Conservation (phyloP, 495 filamentous ascomycete genomes). For the Penicillium desertorum region DNA sequence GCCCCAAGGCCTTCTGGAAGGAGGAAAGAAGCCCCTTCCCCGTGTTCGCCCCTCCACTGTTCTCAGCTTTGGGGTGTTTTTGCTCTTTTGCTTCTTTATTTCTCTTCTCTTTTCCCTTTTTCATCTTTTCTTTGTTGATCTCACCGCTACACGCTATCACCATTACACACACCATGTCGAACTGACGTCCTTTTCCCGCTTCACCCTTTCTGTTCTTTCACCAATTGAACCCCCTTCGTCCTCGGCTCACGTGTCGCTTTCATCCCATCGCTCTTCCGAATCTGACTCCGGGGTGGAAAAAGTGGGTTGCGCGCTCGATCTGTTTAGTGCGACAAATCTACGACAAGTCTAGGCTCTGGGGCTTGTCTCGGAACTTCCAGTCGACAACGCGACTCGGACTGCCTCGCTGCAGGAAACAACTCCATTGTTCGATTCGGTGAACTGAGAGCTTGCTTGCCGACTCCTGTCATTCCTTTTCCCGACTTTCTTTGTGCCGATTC, state of each 20-base stretch:
- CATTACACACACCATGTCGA: slow-evolving; percentile 15
- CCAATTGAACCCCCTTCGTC: slow-evolving; percentile 13
- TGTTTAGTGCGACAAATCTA: slow-evolving; percentile 21
- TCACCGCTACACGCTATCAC: slow-evolving; percentile 7
- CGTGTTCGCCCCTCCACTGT: slow-evolving; percentile 18
- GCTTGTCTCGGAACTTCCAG: slow-evolving; percentile 34
- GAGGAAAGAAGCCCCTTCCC: slow-evolving; percentile 28
- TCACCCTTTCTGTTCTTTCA: slow-evolving; percentile 14
- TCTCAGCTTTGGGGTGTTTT: slow-evolving; percentile 2
- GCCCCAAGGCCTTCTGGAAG: slow-evolving; percentile 29
- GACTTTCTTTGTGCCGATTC: slow-evolving; percentile 11
- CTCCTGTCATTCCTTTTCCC: slow-evolving; percentile 23
- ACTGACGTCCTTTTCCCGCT: slow-evolving; percentile 18
- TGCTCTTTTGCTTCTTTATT: slow-evolving; percentile 9
- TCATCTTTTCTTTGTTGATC: slow-evolving; percentile 12
- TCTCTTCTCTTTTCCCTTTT: slow-evolving; percentile 10
- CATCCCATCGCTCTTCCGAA: background rate
- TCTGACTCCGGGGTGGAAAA: slow-evolving; percentile 12
- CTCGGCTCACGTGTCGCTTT: slow-evolving; percentile 10
- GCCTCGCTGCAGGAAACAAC: slow-evolving; percentile 39
- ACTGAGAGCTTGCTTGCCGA: slow-evolving; percentile 16
- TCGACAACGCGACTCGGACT: slow-evolving; percentile 28
- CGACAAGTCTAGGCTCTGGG: slow-evolving; percentile 23
- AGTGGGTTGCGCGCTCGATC: slow-evolving; percentile 13
- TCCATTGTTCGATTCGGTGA: slow-evolving; percentile 35